Percentiles rank a stretch among this genome's conserved stretches.
Conservation (phyloP, 306 rosid species). For the Albizia julibrissin region DNA sequence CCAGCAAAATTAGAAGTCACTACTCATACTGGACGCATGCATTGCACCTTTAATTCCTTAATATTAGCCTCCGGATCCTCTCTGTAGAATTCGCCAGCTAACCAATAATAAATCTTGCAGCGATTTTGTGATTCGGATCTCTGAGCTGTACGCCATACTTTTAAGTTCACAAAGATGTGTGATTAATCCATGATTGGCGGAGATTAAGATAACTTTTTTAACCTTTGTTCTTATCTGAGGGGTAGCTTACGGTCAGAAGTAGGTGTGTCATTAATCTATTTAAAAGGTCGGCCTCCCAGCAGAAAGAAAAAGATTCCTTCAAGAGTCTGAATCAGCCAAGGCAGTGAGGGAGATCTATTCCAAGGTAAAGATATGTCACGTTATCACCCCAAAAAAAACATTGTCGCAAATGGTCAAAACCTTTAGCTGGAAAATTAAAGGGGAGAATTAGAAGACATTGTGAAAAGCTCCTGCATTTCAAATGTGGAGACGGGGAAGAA, state of each 20-base stretch:
- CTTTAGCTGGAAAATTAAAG: neutral
- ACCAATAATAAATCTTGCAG: slow-evolving; percentile 11
- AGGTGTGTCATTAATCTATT: slow-evolving; percentile 17
- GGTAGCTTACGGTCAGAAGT: slow-evolving; percentile 38
- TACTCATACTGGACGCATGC: neutral
- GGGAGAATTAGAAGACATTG: slow-evolving; percentile 22
- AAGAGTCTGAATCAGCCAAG: slow-evolving; percentile 23
- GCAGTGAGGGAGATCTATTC: slow-evolving; percentile 4
- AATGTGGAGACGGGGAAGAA: neutral
- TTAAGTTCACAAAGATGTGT: slow-evolving; percentile 31
- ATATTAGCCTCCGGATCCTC: neutral
- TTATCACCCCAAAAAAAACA: neutral
- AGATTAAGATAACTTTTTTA: slow-evolving; percentile 21
- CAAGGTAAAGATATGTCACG: neutral
- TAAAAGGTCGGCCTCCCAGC: slow-evolving; percentile 4
- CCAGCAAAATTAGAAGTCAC: neutral
- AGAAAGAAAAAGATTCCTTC: slow-evolving; percentile 27
- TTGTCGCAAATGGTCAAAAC: slow-evolving; percentile 12
- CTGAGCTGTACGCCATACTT: slow-evolving; percentile 64
- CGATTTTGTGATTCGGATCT: slow-evolving; percentile 31
- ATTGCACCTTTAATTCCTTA: neutral
- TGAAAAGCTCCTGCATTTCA: slow-evolving; percentile 19
- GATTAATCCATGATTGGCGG: slow-evolving; percentile 70
- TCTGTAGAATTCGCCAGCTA: neutral
- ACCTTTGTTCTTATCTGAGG: neutral